Evolutionary conservation across 1,284 basidiomycete species (phyloP).

Genomic region (Cerioporus squamosus): DNA sequence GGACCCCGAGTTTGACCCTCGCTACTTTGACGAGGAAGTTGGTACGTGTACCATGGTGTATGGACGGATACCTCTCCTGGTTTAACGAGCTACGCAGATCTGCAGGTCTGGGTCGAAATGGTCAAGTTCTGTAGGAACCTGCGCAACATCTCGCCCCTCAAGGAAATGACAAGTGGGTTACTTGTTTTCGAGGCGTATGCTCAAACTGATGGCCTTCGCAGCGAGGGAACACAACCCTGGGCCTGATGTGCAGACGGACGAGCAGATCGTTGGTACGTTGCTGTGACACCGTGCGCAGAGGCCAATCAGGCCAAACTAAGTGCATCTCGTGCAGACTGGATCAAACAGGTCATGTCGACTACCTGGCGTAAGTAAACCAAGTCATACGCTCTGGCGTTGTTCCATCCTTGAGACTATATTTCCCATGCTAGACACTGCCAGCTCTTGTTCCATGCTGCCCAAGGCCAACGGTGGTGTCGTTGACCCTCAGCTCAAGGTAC

Average conservation of each 20-base stretch:
- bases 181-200: no score
- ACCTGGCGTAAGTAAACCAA: slow-evolving; percentile 31
- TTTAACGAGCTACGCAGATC: slow-evolving; percentile 30
- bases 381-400: background rate
- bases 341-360: slow-evolving; percentile 29
- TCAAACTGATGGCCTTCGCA: slow-evolving; percentile 17
- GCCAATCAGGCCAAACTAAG: background rate
- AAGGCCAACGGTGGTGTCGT: slow-evolving; percentile 33
- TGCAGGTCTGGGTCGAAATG: slow-evolving; percentile 50
- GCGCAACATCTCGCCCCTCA: slow-evolving; percentile 46
- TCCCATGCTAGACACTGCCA: slow-evolving; percentile 29
- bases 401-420: background rate
- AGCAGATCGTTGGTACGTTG: slow-evolving; percentile 28
- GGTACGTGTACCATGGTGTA: slow-evolving; percentile 36
- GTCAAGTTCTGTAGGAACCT: slow-evolving; percentile 53
- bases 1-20: slow-evolving; percentile 51
- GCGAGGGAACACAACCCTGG: slow-evolving; percentile 45
- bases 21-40: slow-evolving; percentile 51
- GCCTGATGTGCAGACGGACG: slow-evolving; percentile 29
- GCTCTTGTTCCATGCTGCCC: slow-evolving; percentile 37
- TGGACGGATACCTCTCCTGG: background rate
- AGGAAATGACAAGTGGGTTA: slow-evolving; percentile 32
- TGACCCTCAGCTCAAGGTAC: slow-evolving; percentile 31
- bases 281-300: background rate
- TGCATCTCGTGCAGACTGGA: slow-evolving; percentile 22